Conservation (phyloP, 1,139 yeast species). For the Suzukiozyma palmioleophila region DNA sequence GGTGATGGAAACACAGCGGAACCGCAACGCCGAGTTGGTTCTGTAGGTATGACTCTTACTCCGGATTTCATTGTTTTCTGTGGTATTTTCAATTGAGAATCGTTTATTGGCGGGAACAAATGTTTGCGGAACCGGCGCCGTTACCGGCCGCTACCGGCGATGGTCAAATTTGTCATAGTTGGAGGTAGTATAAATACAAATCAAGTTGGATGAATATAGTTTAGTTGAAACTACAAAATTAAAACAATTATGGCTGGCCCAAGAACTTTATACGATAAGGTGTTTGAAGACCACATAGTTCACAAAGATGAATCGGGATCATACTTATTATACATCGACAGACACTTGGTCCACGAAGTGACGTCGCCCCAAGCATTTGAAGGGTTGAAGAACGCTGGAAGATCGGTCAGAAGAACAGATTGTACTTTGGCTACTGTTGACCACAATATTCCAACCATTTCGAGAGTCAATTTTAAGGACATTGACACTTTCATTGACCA, state of each 20-base stretch:
- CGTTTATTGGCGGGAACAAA: neutral
- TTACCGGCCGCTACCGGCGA: neutral
- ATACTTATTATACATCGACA: conserved; percentile 81
- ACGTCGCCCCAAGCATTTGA: conserved; percentile 99
- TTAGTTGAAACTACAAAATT: neutral
- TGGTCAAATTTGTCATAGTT: conserved; percentile 1
- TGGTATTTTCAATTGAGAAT: neutral
- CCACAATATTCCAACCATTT: conserved; percentile 92
- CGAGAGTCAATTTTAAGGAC: conserved; percentile 70
- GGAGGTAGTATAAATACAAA: neutral
- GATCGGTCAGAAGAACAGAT: conserved; percentile 86
- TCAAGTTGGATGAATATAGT: neutral
- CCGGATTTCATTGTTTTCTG: no score
- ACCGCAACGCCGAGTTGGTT: no score
- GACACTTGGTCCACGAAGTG: conserved; percentile 96
- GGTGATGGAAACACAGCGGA: no score
- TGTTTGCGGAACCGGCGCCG: neutral
- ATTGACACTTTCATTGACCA: conserved; percentile 83
- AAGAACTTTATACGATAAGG: conserved; percentile 89
- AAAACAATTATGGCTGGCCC: conserved; percentile 25
- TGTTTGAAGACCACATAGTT: conserved; percentile 89
- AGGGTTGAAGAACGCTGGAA: conserved; percentile 82
- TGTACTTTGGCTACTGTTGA: conserved; percentile 97
- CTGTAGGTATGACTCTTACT: no score
- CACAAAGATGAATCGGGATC: conserved; percentile 87